Conservation (phyloP, 2,329 filamentous ascomycete genomes). For the Xylariaceae sp. region DNA sequence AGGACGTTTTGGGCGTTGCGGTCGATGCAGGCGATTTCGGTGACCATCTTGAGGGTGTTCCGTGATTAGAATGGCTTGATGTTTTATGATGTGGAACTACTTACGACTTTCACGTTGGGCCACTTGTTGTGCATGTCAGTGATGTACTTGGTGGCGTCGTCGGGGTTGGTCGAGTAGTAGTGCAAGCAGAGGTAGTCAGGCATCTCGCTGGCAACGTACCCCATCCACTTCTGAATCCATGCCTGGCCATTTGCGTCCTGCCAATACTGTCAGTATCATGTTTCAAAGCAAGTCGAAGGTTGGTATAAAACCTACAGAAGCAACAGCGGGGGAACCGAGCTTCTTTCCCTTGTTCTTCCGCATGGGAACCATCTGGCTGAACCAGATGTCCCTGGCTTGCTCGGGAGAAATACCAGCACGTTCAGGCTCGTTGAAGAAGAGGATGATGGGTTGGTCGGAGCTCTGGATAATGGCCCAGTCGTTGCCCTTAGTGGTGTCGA, state of each 20-base stretch:
- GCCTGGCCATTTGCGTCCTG: slow-evolving; percentile 24
- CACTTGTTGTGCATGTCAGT: slow-evolving; percentile 36
- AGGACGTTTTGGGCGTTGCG: slow-evolving; percentile 35
- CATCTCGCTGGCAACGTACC: slow-evolving; percentile 28
- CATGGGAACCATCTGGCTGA: slow-evolving; percentile 34
- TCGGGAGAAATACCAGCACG: slow-evolving; percentile 32
- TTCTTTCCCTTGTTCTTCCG: slow-evolving; percentile 28
- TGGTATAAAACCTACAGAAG: slow-evolving; percentile 19
- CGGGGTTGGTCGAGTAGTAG: slow-evolving; percentile 36
- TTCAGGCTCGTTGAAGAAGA: slow-evolving; percentile 45
- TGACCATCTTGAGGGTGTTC: slow-evolving; percentile 31
- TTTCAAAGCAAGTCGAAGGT: neutral
- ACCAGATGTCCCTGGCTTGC: slow-evolving; percentile 37
- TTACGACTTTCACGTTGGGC: slow-evolving; percentile 24
- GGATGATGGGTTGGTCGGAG: slow-evolving; percentile 31
- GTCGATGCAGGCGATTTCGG: slow-evolving; percentile 41
- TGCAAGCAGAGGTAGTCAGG: slow-evolving; percentile 42
- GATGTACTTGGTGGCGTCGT: slow-evolving; percentile 38
- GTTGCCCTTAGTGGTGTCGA: slow-evolving; percentile 33
- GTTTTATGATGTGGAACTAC: slow-evolving; percentile 1
- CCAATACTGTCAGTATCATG: slow-evolving; percentile 3
- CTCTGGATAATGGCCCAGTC: slow-evolving; percentile 34
- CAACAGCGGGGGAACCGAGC: slow-evolving; percentile 30
- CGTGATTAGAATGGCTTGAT: slow-evolving; percentile 3
- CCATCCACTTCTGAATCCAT: slow-evolving; percentile 41